These are phyloP conservation scores for Bryoglossum gracile DNA, from an alignment of 495 filamentous ascomycete species.

Conservation along the genomic window DNA sequence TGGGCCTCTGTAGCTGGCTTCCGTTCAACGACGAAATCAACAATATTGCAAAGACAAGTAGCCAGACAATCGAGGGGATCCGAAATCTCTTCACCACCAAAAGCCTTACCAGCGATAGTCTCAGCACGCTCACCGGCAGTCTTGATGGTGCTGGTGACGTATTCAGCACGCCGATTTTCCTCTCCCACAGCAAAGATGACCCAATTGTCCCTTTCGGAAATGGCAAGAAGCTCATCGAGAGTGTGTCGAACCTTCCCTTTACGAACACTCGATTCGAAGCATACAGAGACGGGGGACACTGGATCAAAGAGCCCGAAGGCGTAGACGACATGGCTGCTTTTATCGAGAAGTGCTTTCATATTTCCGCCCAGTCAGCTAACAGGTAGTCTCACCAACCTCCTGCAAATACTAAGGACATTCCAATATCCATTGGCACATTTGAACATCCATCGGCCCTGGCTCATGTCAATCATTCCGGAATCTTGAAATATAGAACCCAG, in stretches of 20 bases:
- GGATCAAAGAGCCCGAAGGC: constrained; percentile 23
- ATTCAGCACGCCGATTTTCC: neutral
- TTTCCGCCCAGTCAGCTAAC: too few species aligned
- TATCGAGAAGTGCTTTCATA: constrained; percentile 6
- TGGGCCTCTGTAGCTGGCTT: constrained; percentile 48
- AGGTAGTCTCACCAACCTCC: too few species aligned
- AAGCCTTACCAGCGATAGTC: neutral
- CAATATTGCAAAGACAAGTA: neutral
- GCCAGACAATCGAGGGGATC: neutral
- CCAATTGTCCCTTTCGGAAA: neutral
- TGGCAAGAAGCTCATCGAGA: neutral
- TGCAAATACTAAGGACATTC: too few species aligned
- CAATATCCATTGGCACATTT: too few species aligned
- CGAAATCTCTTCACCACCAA: neutral
- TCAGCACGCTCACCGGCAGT: neutral
- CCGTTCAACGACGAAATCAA: constrained; percentile 37
- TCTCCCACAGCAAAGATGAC: neutral
- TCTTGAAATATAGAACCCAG: too few species aligned
- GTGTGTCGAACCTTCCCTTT: neutral
- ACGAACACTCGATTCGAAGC: neutral
- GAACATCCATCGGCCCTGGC: too few species aligned
- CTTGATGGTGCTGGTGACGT: neutral
- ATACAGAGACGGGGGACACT: constrained; percentile 7
- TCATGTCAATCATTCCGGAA: too few species aligned
- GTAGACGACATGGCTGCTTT: constrained; percentile 23